Conservation (phyloP, 208 protist genomes). For the Leptomonas seymouri region DNA sequence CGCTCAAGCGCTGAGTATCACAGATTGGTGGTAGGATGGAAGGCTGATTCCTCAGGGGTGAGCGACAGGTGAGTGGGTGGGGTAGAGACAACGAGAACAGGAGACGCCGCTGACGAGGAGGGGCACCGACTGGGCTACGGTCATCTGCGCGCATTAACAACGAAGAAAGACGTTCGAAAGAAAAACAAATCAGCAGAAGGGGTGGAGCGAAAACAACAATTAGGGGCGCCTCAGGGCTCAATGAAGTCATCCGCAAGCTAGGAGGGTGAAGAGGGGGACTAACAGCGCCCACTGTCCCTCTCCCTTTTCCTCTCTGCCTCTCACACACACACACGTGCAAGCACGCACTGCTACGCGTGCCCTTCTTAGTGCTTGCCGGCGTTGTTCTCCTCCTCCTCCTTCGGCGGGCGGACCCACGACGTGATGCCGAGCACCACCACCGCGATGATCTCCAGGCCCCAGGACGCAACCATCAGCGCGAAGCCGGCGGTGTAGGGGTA, state of each 20-base stretch:
- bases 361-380: constrained; percentile 19
- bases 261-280: neutral
- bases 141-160: neutral
- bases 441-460: constrained; percentile 41
- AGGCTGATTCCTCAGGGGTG: neutral
- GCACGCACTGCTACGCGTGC: neutral
- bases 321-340: neutral
- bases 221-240: neutral
- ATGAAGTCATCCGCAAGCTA: neutral
- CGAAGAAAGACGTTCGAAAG: neutral
- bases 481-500: constrained; percentile 48
- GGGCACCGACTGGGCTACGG: neutral
- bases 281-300: neutral
- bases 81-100: constrained; percentile 16
- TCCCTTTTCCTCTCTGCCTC: neutral
- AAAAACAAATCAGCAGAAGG: constrained; percentile 4
- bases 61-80: constrained; percentile 4
- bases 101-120: neutral
- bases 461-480: constrained; percentile 44
- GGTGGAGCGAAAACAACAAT: constrained; percentile 1
- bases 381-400: constrained; percentile 29
- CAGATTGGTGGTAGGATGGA: neutral
- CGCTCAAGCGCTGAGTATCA: neutral
- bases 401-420: constrained; percentile 26
- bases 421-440: constrained; percentile 26